Conservation (phyloP, 164 flowering plant species). For the Nymphaea thermarum region DNA sequence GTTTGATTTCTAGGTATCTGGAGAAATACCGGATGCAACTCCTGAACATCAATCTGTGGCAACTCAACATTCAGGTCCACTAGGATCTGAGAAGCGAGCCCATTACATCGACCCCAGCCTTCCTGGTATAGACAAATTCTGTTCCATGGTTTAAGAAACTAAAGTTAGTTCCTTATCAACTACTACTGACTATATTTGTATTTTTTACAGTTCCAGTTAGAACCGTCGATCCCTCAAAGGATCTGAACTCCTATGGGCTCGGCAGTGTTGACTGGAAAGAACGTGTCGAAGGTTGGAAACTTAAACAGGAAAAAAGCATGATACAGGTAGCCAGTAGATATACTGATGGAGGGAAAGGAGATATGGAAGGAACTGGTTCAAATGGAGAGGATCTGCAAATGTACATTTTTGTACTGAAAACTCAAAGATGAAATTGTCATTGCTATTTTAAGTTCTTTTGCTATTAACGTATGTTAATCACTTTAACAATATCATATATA, state of each 20-base stretch:
- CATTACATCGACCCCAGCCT: slow-evolving; percentile 79
- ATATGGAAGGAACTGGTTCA: slow-evolving; percentile 93
- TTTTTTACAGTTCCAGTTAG: slow-evolving; percentile 76
- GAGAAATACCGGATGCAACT: slow-evolving; percentile 74
- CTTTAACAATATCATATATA: too few relatives aligned
- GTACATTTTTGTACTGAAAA: slow-evolving; percentile 23
- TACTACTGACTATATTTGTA: not conserved
- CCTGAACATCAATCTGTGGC: slow-evolving; percentile 80
- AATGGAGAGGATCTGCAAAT: slow-evolving; percentile 96
- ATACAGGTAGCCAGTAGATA: slow-evolving; percentile 58
- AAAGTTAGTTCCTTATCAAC: not conserved
- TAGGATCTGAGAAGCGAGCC: slow-evolving; percentile 84
- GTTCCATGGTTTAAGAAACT: not conserved
- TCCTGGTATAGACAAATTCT: slow-evolving; percentile 58
- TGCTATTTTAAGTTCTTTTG: too few relatives aligned
- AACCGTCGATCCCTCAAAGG: slow-evolving; percentile 90
- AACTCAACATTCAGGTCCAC: slow-evolving; percentile 76
- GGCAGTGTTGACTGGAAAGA: slow-evolving; percentile 99
- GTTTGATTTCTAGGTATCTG: slow-evolving; percentile 51
- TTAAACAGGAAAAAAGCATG: slow-evolving; percentile 81
- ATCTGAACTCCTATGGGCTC: slow-evolving; percentile 90
- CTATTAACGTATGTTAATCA: too few relatives aligned
- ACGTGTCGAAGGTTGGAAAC: slow-evolving; percentile 96
- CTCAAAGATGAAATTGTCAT: too few relatives aligned
- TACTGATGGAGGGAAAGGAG: slow-evolving; percentile 66